Base-by-base conservation (phyloP, 306 rosid genomes). In the Dalbergia cochinchinensis region DNA sequence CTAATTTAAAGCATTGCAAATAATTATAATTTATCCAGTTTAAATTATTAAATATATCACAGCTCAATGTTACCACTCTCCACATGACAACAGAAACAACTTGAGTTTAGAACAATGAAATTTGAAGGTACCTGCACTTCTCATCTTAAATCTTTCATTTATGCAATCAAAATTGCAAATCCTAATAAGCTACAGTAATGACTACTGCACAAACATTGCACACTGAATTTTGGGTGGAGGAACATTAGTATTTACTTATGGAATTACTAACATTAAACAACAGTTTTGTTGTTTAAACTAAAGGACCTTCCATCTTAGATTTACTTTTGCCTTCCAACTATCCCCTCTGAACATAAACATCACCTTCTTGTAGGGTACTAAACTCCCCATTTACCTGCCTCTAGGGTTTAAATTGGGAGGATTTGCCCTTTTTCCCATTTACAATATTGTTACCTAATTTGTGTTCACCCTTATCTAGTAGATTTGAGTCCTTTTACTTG, bases 31-130 rank as follows among this genome's bases (percentile, higher is more conserved):
- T 74, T 68, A 53, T 62, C 73, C 50, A 47, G 65, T 26, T 74
- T 37, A 50, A 51, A 74, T 37, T 55, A 54, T 78, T 11, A 79
- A 84, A 69, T 73, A 13, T 54, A 73, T 60, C 60, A 77, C 37
- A 61, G 42, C 13, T n/a, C 67, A 82, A 26, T 34, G 57, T 33
- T 6, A 85, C 8, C 69, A 66, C 34, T 58, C 31, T 50, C 74
- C 57, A 60, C 9, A 18, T 78, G 54, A 51, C 61, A 18, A 51
- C 33, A 51, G 12, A 66, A 83, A 68, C 50, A 26, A 50, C 37
- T 39, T 54, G 39, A 26, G 31, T 26, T 26, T 26, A 26, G 31
- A 26, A 26, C 31, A 26, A 26, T 26, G 31, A 26, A 26, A 26
- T 26, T 26, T 26, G 31, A 26, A 26, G 31, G 31, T 26, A 26